Percentiles rank a stretch among this genome's conserved stretches.
Conservation (phyloP, 108 stramenopile species). For the Skeletonema potamos region DNA sequence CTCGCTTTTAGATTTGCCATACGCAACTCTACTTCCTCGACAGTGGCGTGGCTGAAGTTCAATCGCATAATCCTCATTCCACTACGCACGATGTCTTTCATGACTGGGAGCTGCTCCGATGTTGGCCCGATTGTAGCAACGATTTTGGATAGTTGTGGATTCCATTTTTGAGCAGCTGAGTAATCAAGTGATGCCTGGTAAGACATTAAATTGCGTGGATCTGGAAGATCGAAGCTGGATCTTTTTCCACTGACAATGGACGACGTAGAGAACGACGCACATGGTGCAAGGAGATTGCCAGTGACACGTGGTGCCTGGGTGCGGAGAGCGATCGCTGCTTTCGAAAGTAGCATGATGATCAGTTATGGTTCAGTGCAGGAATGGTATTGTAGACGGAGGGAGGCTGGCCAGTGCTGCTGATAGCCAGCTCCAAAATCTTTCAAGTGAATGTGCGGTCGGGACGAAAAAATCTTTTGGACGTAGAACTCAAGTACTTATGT, state of each 20-base stretch:
- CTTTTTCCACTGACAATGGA: background rate
- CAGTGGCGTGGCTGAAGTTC: constrained; percentile 96
- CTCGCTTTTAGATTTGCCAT: constrained; percentile 71
- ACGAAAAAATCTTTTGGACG: too few relatives aligned
- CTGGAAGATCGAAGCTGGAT: constrained; percentile 46
- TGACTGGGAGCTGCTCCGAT: constrained; percentile 80
- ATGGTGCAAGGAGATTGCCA: background rate
- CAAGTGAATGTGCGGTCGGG: too few relatives aligned
- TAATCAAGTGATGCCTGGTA: constrained; percentile 41
- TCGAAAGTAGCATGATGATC: background rate
- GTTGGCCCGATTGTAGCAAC: constrained; percentile 96
- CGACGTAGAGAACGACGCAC: background rate
- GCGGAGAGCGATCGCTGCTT: background rate
- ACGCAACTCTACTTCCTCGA: constrained; percentile 92
- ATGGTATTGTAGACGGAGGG: background rate
- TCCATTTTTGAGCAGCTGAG: constrained; percentile 31
- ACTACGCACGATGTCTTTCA: constrained; percentile 70
- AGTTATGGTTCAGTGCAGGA: background rate
- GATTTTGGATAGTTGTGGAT: constrained; percentile 84
- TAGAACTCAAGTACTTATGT: too few relatives aligned
- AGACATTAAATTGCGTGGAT: constrained; percentile 41
- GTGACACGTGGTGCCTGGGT: background rate
- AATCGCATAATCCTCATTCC: constrained; percentile 93
- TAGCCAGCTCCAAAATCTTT: too few relatives aligned
- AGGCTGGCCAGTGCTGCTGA: too few relatives aligned